Base-by-base conservation (phyloP, 176 grass and related monocot genomes). In the Carex pumila region DNA sequence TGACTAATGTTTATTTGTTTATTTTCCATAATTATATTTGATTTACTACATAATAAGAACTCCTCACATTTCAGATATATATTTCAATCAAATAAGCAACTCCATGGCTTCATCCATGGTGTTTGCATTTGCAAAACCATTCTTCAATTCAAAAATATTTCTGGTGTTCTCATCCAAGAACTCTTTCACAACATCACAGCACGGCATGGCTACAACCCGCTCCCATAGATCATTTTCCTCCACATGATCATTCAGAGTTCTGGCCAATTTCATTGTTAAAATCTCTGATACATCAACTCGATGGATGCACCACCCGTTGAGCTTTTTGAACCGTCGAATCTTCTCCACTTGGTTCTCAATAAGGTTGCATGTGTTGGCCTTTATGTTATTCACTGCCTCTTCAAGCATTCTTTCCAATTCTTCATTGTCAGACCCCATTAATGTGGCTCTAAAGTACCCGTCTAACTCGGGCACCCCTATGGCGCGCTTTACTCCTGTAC, bases 391-490 rank as follows among this genome's bases (percentile, higher is more conserved):
- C 19, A 95, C 55, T 79, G 92, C 93, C 6, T 83, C 80, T 37
- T 63, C 71, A 57, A 94, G 86, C 74, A 98, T 71, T 25, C 54
- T 81, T 19, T 53, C 86, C 10, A 81, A 82, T 34, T 85, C 82
- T 8, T 86, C 75, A 0, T 88, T 84, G 54, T 54, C 85, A 65
- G 61, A 19, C 9, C 32, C 57, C 1, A 1, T 4, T 12, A 65
- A 66, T 81, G 82, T 43, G 0, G 86, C 72, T 0, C 91, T 78
- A n/a, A 98, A 84, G 71, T 93, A 98, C 0, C 74, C 66, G 66
- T 98, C 93, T 82, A 98, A 84, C 89, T 98, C 95, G 0, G 88
- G 89, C 25, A 90, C 91, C 34, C 95, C 95, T 87, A 98, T 98
- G 72, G 95, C 87, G 0, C 86, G 78, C 74, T 91, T 86, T 0